phyloP scores from a whole-genome alignment of 768 basidiomycete species.

The Omphalotus guepiniiformis region DNA sequence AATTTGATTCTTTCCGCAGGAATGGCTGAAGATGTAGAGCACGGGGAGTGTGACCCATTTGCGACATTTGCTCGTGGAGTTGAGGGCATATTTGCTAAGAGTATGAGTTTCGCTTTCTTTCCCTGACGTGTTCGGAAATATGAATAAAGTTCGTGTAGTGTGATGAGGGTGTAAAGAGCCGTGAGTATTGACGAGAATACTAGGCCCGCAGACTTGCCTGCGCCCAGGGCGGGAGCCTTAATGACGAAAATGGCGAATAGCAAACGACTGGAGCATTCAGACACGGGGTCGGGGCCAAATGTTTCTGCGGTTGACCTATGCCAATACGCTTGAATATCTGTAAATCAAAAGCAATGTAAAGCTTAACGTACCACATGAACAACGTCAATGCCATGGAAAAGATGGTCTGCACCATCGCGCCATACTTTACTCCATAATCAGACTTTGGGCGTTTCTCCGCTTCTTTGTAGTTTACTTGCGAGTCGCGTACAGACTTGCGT shows the following conservation, averaged over 20 bases:
- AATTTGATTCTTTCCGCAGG: background rate
- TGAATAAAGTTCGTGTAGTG: slow-evolving; percentile 28
- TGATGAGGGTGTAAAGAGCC: slow-evolving; percentile 25
- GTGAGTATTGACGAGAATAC: slow-evolving; percentile 28
- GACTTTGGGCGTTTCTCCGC: slow-evolving; percentile 2
- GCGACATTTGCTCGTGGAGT: background rate
- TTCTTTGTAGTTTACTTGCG: slow-evolving; percentile 7
- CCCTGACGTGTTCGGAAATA: slow-evolving; percentile 22
- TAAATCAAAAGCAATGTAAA: background rate
- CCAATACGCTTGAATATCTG: no score
- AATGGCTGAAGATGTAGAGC: background rate
- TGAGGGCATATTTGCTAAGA: no score
- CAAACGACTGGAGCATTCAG: slow-evolving; percentile 26
- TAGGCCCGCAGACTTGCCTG: slow-evolving; percentile 29
- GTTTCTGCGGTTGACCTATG: slow-evolving; percentile 26
- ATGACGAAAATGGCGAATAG: slow-evolving; percentile 32
- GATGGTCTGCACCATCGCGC: slow-evolving; percentile 34
- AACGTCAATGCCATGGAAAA: slow-evolving; percentile 35
- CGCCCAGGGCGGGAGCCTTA: slow-evolving; percentile 24
- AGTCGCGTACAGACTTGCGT: slow-evolving; percentile 1
- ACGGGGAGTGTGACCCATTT: background rate
- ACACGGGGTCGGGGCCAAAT: slow-evolving; percentile 23
- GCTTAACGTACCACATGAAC: slow-evolving; percentile 29
- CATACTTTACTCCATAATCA: slow-evolving; percentile 33
- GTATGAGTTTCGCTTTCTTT: background rate